Percentiles rank a stretch among this genome's conserved stretches.
phyloP scores from a whole-genome alignment of 2,329 filamentous ascomycete genomes.

The Xylariaceae sp. region DNA sequence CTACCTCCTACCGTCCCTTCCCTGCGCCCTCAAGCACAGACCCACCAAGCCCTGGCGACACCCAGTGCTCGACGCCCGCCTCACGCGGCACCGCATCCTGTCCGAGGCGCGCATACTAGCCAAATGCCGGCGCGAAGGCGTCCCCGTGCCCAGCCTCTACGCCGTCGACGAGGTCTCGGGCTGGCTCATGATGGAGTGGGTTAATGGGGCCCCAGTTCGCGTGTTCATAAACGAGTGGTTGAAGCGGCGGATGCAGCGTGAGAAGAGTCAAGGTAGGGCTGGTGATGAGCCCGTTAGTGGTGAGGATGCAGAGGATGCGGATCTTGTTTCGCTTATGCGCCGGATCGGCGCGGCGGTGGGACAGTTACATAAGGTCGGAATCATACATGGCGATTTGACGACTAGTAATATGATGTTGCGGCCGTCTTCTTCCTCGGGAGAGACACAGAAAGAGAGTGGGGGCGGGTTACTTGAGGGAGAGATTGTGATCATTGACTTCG shows the following conservation, averaged over 20 bases:
- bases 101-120: slow-evolving; percentile 84
- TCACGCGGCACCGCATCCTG: slow-evolving; percentile 82
- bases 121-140: slow-evolving; percentile 72
- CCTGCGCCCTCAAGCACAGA: slow-evolving; percentile 85
- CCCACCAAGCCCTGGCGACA: slow-evolving; percentile 90
- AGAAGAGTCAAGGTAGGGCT: slow-evolving; percentile 20
- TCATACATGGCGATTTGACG: slow-evolving; percentile 93
- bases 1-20: slow-evolving; percentile 64
- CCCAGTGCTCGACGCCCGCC: slow-evolving; percentile 77
- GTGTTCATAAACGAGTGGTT: slow-evolving; percentile 67
- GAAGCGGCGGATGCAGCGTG: slow-evolving; percentile 40
- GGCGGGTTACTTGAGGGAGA: slow-evolving; percentile 56
- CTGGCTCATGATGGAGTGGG: slow-evolving; percentile 83
- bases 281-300: slow-evolving; percentile 26
- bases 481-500: slow-evolving; percentile 91
- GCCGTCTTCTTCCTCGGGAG: slow-evolving; percentile 27
- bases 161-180: slow-evolving; percentile 61
- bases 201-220: slow-evolving; percentile 68
- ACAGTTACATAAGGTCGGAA: slow-evolving; percentile 73
- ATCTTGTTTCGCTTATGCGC: slow-evolving; percentile 60
- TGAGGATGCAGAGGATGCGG: slow-evolving; percentile 42
- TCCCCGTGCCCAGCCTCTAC: slow-evolving; percentile 78
- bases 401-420: slow-evolving; percentile 94
- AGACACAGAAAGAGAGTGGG: slow-evolving; percentile 8
- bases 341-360: slow-evolving; percentile 70